A percentile compares a stretch with the other conserved stretches of the same genome.
phyloP scores from a whole-genome alignment of 257 asterid species.

The Fraxinus anomala region DNA sequence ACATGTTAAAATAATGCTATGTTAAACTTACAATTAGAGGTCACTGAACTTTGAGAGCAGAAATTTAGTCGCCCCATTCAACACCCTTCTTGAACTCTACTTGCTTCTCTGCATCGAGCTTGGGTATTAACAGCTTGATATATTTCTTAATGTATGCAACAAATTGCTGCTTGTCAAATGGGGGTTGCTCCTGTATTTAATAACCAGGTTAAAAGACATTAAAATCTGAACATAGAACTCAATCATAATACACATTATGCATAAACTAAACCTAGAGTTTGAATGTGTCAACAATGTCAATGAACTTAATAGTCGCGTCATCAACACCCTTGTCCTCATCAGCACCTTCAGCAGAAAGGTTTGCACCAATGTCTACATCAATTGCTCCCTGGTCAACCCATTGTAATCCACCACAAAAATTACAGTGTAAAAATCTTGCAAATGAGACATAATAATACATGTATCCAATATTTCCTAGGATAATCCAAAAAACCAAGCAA shows the following conservation, averaged over 20 bases:
- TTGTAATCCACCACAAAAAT: slow-evolving; percentile 33
- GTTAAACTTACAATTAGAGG: neutral
- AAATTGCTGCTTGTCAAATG: slow-evolving; percentile 77
- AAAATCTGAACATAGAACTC: neutral
- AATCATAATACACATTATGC: neutral
- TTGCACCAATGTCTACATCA: slow-evolving; percentile 82
- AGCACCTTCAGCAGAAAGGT: no score
- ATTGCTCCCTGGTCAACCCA: slow-evolving; percentile 72
- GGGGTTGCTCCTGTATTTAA: slow-evolving; percentile 74
- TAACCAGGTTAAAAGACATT: neutral
- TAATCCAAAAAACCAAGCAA: neutral
- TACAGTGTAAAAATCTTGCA: neutral
- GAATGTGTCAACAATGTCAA: slow-evolving; percentile 87
- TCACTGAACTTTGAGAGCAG: slow-evolving; percentile 42
- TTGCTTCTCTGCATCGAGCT: slow-evolving; percentile 60
- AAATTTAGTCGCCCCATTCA: slow-evolving; percentile 72
- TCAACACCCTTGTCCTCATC: slow-evolving; percentile 67
- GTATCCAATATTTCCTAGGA: neutral
- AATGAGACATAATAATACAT: neutral
- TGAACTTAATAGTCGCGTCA: slow-evolving; percentile 31
- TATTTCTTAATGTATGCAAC: slow-evolving; percentile 63
- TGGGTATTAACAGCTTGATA: slow-evolving; percentile 61
- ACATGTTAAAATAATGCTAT: neutral
- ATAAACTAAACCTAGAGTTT: slow-evolving; percentile 55
- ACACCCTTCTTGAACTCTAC: slow-evolving; percentile 64